Percentiles rank a stretch among this genome's conserved stretches.
These are phyloP conservation scores for Spinacia oleracea DNA, from an alignment of 179 eudicot genomes.

Conservation along the genomic window DNA sequence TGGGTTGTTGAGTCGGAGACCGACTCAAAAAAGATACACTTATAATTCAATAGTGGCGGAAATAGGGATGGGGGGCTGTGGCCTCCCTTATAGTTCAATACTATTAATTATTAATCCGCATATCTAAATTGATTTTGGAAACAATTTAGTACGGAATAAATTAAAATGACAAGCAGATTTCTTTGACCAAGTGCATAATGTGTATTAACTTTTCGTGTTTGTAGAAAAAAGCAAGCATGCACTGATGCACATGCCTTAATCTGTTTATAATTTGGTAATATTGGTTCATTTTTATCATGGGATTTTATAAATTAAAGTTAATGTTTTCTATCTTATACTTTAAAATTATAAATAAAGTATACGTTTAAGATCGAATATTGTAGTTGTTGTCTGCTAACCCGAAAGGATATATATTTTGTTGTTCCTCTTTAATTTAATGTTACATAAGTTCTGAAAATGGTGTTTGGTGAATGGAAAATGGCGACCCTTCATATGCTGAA, in stretches of 20 bases:
- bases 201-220: neutral
- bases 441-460: slow-evolving; percentile 8
- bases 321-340: no score
- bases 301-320: neutral
- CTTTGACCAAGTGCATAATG: neutral
- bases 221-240: slow-evolving; percentile 12
- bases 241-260: slow-evolving; percentile 13
- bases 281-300: neutral
- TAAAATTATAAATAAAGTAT: neutral
- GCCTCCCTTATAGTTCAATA: no score
- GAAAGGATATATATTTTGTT: slow-evolving; percentile 15
- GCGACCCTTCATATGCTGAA: slow-evolving; percentile 33
- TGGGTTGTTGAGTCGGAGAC: slow-evolving; percentile 18
- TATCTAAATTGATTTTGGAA: slow-evolving; percentile 13
- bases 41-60: no score
- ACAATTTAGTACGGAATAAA: neutral
- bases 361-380: neutral
- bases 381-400: slow-evolving; percentile 9
- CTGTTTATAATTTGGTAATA: slow-evolving; percentile 10
- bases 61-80: no score
- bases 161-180: neutral
- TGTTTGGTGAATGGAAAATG: slow-evolving; percentile 13
- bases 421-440: neutral
- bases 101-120: slow-evolving; percentile 5
- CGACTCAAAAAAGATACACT: neutral